Evolutionary conservation across 257 asterid species (phyloP), one percentile per base, ranked within the genome.

Genomic region (Gentiana dahurica): DNA sequence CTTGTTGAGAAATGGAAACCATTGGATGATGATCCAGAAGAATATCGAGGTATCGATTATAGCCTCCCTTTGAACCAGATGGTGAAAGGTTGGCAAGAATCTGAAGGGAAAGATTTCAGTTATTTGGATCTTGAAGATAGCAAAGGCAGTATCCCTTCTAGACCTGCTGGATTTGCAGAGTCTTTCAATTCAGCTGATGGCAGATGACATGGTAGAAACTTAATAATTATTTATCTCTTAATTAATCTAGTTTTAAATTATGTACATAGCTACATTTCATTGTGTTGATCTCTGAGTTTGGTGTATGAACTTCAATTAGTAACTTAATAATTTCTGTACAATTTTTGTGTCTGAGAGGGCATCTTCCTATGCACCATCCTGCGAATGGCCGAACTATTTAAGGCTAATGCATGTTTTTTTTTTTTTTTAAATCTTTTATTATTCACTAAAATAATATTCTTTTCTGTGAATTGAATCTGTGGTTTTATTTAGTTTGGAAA

Each of bases 21-120:
- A 1, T 63, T 75, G 0, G 82, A 73, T 15, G 79, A 80, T 51
- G 95, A 83, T 15, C 70, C 74, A 0, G 95, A 83, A 73, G 97
- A 81, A 34, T 89, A 73, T 49, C 72, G 90, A 58, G 97, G 97
- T 2, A 89, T 86, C 3, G 97, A 89, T 58, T 89, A 89, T 34
- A 89, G 88, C 65, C 97, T 89, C 12, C 97, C 97, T 5, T 81
- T 89, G n/a, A 76, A 75, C 65, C 94, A 89, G 69, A 86, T 89
- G 97, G 97, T 89, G 6, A 86, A 86, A 72, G 90, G 74, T 34
- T 89, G 95, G 97, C 95, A 86, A 73, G 93, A 86, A 55, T 65
- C 86, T 0, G 97, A 89, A 61, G 91, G 82, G 10, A 75, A 80
- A n/a, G 87, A 78, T 51, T 54, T 47, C 41, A 84, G 90, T 61